Evolutionary conservation across 148 eudicot genomes (phyloP).

Genomic region (Selenicereus undatus): DNA sequence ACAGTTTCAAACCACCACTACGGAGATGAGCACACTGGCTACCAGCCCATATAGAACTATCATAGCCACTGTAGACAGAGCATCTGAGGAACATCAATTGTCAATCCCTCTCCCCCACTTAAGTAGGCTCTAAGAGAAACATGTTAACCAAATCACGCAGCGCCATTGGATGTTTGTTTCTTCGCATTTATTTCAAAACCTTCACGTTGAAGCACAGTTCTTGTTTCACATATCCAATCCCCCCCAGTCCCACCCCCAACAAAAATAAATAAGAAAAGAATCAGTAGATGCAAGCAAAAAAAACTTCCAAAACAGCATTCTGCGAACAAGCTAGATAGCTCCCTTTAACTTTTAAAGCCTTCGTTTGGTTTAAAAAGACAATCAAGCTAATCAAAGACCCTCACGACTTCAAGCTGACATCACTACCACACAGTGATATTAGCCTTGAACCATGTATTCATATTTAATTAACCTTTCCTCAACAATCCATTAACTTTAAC

Average conservation of each 20-base stretch:
- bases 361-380: neutral
- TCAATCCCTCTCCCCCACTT: neutral
- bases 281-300: too few relatives aligned
- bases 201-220: too few relatives aligned
- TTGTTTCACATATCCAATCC: too few relatives aligned
- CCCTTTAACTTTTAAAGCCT: too few relatives aligned
- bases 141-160: neutral
- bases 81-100: neutral
- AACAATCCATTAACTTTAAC: neutral
- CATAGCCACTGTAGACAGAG: neutral
- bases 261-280: too few relatives aligned
- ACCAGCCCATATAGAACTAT: neutral
- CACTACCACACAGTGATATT: neutral
- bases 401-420: neutral
- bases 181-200: too few relatives aligned
- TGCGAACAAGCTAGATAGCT: too few relatives aligned
- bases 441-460: neutral
- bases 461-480: neutral
- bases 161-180: too few relatives aligned
- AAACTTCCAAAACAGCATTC: too few relatives aligned
- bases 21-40: neutral
- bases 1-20: neutral
- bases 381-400: conserved; percentile 3
- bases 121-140: neutral
- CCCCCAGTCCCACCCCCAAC: too few relatives aligned